These are phyloP conservation scores for Boletus insuetus DNA, from an alignment of 768 basidiomycete species.

Conservation along the genomic window DNA sequence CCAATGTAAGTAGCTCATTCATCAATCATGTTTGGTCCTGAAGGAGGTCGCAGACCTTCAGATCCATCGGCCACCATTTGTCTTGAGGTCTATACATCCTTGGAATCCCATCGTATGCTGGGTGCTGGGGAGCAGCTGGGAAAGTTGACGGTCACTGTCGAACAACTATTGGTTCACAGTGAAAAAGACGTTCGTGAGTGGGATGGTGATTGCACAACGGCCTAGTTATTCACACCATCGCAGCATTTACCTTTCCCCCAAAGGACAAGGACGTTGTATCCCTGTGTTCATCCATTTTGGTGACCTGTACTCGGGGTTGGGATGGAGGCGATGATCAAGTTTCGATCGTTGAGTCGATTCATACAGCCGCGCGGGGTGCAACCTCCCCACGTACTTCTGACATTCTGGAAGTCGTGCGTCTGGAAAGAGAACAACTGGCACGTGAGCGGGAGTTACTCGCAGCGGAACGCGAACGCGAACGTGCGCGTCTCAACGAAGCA, in stretches of 20 bases:
- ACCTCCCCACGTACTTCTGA: conserved; percentile 54
- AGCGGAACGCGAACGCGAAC: conserved; percentile 52
- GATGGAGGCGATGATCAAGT: conserved; percentile 17
- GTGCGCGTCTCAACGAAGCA: conserved; percentile 48
- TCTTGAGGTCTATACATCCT: background rate
- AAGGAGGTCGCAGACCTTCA: background rate
- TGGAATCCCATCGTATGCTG: too few species aligned
- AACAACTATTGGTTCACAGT: background rate
- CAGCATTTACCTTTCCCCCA: too few species aligned
- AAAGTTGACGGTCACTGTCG: background rate
- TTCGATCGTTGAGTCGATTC: conserved; percentile 36
- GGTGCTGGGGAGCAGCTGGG: background rate
- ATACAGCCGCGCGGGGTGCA: conserved; percentile 47
- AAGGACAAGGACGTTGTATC: too few species aligned
- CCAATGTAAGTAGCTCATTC: background rate
- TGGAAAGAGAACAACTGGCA: conserved; percentile 58
- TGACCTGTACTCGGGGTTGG: too few species aligned
- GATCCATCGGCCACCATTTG: background rate
- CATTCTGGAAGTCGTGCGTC: conserved; percentile 53
- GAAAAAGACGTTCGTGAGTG: background rate
- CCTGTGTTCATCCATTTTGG: too few species aligned
- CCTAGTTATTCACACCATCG: too few species aligned
- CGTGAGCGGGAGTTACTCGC: conserved; percentile 54
- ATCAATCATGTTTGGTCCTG: background rate
- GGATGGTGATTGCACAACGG: too few species aligned